phyloP scores from a whole-genome alignment of 768 basidiomycete species.

The Podaxis sp. region DNA sequence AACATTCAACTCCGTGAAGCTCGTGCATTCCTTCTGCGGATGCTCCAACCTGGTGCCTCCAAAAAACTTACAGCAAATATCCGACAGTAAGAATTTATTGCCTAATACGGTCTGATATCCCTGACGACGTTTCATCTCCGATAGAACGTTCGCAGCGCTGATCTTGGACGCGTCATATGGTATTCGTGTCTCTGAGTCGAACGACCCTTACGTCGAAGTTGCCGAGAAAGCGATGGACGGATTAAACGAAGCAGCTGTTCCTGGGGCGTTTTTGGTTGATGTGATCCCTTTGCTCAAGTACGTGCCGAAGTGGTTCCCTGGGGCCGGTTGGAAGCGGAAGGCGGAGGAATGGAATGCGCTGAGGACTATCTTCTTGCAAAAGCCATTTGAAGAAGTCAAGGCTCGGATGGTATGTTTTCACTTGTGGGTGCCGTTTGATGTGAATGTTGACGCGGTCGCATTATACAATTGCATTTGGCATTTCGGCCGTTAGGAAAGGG shows the following conservation, averaged over 20 bases:
- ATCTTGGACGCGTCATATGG: conserved; percentile 27
- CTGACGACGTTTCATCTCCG: conserved; percentile 5
- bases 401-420: conserved; percentile 7
- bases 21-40: conserved; percentile 4
- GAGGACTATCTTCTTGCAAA: background rate
- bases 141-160: conserved; percentile 14
- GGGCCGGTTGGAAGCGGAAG: conserved; percentile 30
- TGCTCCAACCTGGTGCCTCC: conserved; percentile 4
- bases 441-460: background rate
- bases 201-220: conserved; percentile 34
- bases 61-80: background rate
- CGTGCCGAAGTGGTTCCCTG: conserved; percentile 37
- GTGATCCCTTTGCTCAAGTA: conserved; percentile 24
- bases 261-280: conserved; percentile 20
- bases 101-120: background rate
- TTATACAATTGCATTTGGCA: background rate
- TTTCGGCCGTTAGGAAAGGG: background rate
- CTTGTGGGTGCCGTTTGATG: background rate
- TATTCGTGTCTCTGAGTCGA: conserved; percentile 23
- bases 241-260: conserved; percentile 21
- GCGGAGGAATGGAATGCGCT: conserved; percentile 13
- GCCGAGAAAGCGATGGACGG: conserved; percentile 28
- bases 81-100: background rate
- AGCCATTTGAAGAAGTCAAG: conserved; percentile 13
- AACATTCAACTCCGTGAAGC: conserved; percentile 13